These are phyloP conservation scores for Taphrina populina DNA, from an alignment of 1,139 yeast genomes.

Conservation along the genomic window DNA sequence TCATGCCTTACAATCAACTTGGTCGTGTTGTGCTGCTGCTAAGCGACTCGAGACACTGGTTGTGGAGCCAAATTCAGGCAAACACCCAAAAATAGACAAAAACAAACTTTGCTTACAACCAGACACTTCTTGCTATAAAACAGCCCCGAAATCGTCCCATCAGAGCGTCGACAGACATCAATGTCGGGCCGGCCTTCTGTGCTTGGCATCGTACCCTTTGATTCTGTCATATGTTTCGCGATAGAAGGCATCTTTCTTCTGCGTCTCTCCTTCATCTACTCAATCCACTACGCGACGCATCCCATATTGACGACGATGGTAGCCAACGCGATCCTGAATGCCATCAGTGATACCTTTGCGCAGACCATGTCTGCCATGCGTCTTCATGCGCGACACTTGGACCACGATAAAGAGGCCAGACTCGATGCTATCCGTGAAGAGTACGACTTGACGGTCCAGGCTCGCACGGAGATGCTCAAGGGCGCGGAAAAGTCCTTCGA, in stretches of 20 bases:
- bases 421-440: slow-evolving; percentile 28
- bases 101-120: too few species aligned
- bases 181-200: too few species aligned
- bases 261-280: slow-evolving; percentile 28
- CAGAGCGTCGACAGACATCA: too few species aligned
- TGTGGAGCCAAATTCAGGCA: too few species aligned
- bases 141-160: too few species aligned
- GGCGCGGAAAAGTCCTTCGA: slow-evolving; percentile 31
- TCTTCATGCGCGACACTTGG: slow-evolving; percentile 4
- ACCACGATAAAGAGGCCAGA: slow-evolving; percentile 16
- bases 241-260: slow-evolving; percentile 10
- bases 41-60: too few species aligned
- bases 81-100: too few species aligned
- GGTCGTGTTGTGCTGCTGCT: too few species aligned
- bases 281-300: slow-evolving; percentile 18
- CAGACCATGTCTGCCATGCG: slow-evolving; percentile 30
- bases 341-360: slow-evolving; percentile 33
- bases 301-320: slow-evolving; percentile 34
- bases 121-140: too few species aligned
- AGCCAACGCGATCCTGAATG: slow-evolving; percentile 20
- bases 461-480: slow-evolving; percentile 21
- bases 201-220: slow-evolving; percentile 9
- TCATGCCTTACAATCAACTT: too few species aligned
- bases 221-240: slow-evolving; percentile 9
- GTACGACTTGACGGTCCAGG: slow-evolving; percentile 19